Evolutionary conservation across 176 grass and related monocot genomes (phyloP), one percentile per base, ranked within the genome.

Genomic region (Oropetium thomaeum): DNA sequence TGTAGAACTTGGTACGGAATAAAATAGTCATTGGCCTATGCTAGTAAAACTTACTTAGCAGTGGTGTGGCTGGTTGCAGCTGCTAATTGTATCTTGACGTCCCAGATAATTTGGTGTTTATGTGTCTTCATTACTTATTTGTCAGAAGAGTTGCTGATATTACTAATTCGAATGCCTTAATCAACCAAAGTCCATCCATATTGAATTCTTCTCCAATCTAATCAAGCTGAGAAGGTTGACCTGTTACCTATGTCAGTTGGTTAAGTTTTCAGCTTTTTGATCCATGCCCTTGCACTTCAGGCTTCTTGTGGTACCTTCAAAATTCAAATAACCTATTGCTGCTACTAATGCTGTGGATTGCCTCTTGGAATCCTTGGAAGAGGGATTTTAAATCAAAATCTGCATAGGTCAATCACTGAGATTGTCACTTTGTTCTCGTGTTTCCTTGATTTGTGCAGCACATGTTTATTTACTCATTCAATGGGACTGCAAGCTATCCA

Each of bases 381-480:
- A 60, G 1, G 33, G 2, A 16, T 27, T 15, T 65, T 53, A 15
- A 1, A 76, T 35, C 20, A 22, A 30, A 7, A 22, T 16, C 31
- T 44, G 42, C 60, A 77, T 25, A 16, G 2, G 14, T 19, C 31
- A 13, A 27, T 1, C 31, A 65, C 23, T 26, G 25, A 58, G 65
- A 11, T 42, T 25, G 11, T 27, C 1, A 32, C 1, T 39, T 70
- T 52, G 43, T n/a, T 30, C 1, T 37, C 3, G 58, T 15, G 16
- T 69, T 83, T 68, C 51, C 11, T 68, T 8, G 22, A 69, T 60
- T 37, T 60, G 34, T 19, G 29, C 37, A 38, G 11, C 8, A 82
- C 26, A 52, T 72, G 30, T 15, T 79, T 69, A 65, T 76, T 6
- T 52, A 58, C 37, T 79, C 38, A 27, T 83, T 41, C 35, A 39